Conservation (phyloP, 805 yeast species). For the Teunomyces panamensis region DNA sequence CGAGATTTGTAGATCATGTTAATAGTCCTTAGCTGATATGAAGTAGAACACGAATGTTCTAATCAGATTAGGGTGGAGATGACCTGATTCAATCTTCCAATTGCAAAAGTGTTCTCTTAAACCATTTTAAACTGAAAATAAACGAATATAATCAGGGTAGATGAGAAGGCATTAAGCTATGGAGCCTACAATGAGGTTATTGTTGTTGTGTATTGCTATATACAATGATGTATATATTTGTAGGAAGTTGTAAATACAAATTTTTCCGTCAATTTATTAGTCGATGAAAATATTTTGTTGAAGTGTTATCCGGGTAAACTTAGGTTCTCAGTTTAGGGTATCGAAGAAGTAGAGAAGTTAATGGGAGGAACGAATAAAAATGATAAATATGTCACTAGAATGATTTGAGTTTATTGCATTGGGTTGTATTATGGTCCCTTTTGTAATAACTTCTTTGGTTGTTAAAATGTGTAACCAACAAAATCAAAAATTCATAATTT, state of each 20-base stretch:
- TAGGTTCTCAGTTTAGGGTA: neutral
- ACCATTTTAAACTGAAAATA: slow-evolving; percentile 48
- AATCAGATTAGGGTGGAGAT: slow-evolving; percentile 43
- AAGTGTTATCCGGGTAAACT: neutral
- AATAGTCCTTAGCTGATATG: slow-evolving; percentile 26
- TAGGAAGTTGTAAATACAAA: neutral
- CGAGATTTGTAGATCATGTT: slow-evolving; percentile 23
- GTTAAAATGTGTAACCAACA: neutral
- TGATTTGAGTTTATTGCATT: too few species aligned
- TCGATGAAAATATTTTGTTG: neutral
- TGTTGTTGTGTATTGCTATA: neutral
- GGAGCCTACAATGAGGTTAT: slow-evolving; percentile 16
- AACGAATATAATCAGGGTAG: slow-evolving; percentile 47
- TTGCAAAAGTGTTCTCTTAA: slow-evolving; percentile 44
- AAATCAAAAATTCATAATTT: neutral
- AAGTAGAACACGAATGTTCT: slow-evolving; percentile 6
- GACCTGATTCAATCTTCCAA: slow-evolving; percentile 40
- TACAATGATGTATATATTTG: neutral
- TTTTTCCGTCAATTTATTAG: slow-evolving; percentile 2
- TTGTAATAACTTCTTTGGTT: neutral
- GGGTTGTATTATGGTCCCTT: too few species aligned
- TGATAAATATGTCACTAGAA: too few species aligned
- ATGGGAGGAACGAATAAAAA: too few species aligned
- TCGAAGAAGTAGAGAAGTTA: neutral
- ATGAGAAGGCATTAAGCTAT: slow-evolving; percentile 48